Base-by-base conservation (phyloP, 352 stramenopile species). In the Phytophthora kernoviae region DNA sequence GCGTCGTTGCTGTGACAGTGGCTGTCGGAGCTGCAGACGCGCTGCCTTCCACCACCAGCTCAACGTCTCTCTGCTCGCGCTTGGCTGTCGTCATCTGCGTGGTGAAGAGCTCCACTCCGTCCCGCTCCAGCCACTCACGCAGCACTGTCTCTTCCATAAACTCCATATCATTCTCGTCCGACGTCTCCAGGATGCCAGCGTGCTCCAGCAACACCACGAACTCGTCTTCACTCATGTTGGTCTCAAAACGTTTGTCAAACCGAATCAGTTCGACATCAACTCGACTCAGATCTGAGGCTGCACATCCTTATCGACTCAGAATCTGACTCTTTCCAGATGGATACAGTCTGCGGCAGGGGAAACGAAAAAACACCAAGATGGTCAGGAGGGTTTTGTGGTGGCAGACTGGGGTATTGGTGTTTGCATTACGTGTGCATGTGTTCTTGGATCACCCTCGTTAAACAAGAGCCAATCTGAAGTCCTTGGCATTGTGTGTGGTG, bases 151-250 rank as follows among this genome's bases (percentile, higher is more conserved):
- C 70, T 56, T 89, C 79, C 47, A 92, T 77, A 52, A 84, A 93
- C 65, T 93, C 82, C 54, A 81, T 77, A 24, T 75, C 79, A 33
- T 77, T 79, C 44, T 83, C 81, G 32, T 94, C 82, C 52, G 79
- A 85, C 18, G 69, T 75, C 54, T 93, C 84, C 18, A 91, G 73
- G 48, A 94, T 77, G 17, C 84, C 84, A 14, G 84, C 82, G 62
- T 94, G 82, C 67, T 91, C 84, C 32, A 89, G 68, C 50, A 91
- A 69, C 75, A 94, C 82, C 27, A 94, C 83, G 58, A 94, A 94
- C 68, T 92, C 84, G 69, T 94, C 84, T 58, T 94, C 84, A 63
- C 79, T 92, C 79, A 90, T 91, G 26, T 20, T 50, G 30, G 12
- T 45, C 5, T 12, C 34, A 7, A 14, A 21, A 4, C 4, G 6